Base-by-base conservation (phyloP, 1,284 basidiomycete genomes). In the Ustilago vetiveriae region DNA sequence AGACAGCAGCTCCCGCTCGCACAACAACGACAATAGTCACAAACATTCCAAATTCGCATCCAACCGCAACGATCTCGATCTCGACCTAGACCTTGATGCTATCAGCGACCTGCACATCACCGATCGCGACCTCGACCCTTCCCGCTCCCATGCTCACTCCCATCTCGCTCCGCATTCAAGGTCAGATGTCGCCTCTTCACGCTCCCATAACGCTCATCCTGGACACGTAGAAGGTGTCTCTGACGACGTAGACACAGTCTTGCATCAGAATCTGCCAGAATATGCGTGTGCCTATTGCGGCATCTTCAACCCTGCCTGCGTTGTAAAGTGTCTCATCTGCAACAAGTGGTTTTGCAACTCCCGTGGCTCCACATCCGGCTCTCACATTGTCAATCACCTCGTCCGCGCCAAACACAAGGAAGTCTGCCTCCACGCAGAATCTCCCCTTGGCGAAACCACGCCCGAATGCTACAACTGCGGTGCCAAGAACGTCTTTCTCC, bases 391-490 rank as follows among this genome's bases (percentile, higher is more conserved):
- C 77, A 97, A 96, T 83, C 96, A 99, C 84, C 88, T 99, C 53
- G 96, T 98, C 50, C 92, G 95, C 77, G 94, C 96, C 24, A 97
- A 98, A 84, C 96, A 99, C 85, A 98, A 98, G 85, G 95, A 98
- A 82, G 95, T 99, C 63, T 91, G 94, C 62, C 85, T 99, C 41
- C 96, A 99, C 82, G 90, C 91, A 50, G 94, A 98, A 77, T 91
- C 91, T 54, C 92, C 94, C 2, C 86, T 99, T 1, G 96, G 96
- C 6, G 96, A 98, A 83, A 98, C 95, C 0, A 91, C 92, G 0
- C 96, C 96, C 0, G 96, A 99, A 83, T 85, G 81, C 83, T 99
- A 98, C 86, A 94, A 95, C 82, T 99, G 96, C 80, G 96, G 96
- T n/a, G 94, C 92, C 85, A 98, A 98, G 84, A 99, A 99, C 75